Conservation (phyloP, 2,329 filamentous ascomycete species). For the Dendrostoma leiphaemia region DNA sequence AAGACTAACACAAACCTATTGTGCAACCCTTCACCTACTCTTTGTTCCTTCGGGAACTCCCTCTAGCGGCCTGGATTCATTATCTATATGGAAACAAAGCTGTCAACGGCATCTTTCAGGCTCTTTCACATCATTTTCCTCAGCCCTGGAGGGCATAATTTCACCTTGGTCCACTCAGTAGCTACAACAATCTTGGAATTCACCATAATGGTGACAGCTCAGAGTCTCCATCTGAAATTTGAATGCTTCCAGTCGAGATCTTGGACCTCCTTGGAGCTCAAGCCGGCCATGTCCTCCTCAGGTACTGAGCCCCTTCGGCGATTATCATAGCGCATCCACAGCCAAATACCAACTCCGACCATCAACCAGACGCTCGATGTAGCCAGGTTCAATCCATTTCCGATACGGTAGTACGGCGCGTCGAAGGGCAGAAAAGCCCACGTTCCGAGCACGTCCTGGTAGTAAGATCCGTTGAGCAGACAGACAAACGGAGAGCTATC, state of each 20-base stretch:
- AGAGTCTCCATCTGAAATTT: constrained; percentile 62
- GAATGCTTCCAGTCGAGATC: constrained; percentile 69
- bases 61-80: too few species aligned
- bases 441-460: constrained; percentile 46
- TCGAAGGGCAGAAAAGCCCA: constrained; percentile 65
- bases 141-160: too few species aligned
- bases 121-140: too few species aligned
- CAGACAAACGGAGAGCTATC: too few species aligned
- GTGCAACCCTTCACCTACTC: too few species aligned
- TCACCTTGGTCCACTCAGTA: too few species aligned
- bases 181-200: too few species aligned
- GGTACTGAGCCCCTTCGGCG: constrained; percentile 50
- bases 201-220: too few species aligned
- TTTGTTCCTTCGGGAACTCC: too few species aligned
- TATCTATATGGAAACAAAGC: too few species aligned
- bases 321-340: constrained; percentile 66
- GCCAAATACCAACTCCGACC: constrained; percentile 42
- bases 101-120: too few species aligned
- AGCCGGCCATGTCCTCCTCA: constrained; percentile 53
- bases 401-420: constrained; percentile 63
- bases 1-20: too few species aligned
- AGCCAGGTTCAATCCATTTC: constrained; percentile 68
- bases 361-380: constrained; percentile 57
- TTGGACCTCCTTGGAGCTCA: constrained; percentile 52
- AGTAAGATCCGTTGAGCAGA: neutral